Conservation (phyloP, 106 monocot species). For the Dendrobium huoshanense region DNA sequence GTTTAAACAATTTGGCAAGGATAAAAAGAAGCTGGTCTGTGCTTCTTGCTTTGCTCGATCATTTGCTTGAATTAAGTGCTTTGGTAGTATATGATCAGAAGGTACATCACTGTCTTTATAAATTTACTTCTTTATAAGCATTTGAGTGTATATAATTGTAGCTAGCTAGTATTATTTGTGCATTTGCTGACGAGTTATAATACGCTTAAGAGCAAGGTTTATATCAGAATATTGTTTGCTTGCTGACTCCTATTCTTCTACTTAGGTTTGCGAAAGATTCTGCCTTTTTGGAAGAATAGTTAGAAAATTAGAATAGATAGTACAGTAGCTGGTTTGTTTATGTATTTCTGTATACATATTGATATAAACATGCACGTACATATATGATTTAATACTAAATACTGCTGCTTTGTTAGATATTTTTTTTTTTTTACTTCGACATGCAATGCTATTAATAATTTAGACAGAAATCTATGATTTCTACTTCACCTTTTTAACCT, state of each 20-base stretch:
- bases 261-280: neutral
- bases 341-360: too few species aligned
- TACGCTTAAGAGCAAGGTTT: neutral
- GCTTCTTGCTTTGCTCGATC: neutral
- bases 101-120: neutral
- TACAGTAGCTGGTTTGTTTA: too few species aligned
- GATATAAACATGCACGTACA: too few species aligned
- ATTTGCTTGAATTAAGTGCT: neutral
- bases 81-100: slow-evolving; percentile 1
- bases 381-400: too few species aligned
- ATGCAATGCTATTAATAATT: too few species aligned
- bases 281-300: neutral
- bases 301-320: neutral
- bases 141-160: neutral
- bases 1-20: neutral
- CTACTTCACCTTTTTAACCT: too few species aligned
- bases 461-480: too few species aligned
- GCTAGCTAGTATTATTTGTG: too few species aligned
- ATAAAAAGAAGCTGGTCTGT: neutral
- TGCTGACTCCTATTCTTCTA: neutral
- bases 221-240: neutral
- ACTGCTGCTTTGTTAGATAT: too few species aligned
- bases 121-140: neutral
- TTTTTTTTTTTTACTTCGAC: too few species aligned
- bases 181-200: too few species aligned